Evolutionary conservation across 768 basidiomycete genomes (phyloP).

Genomic region (Tricholoma terreum): DNA sequence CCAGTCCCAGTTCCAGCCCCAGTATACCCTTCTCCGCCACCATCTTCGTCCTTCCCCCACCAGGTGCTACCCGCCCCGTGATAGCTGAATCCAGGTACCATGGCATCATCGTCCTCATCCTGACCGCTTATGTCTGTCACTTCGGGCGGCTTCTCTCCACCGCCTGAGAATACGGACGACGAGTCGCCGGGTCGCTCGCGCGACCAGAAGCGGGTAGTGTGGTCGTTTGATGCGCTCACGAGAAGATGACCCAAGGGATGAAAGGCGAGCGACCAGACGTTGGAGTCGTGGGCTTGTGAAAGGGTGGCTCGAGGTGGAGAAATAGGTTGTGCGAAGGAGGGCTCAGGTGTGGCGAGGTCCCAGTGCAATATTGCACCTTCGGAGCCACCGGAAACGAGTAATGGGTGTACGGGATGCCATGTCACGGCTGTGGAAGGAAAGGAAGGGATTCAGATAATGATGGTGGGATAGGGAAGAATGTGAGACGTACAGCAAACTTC

Average conservation of each 20-base stretch:
- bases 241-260: conserved; percentile 96
- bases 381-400: conserved; percentile 91
- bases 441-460: neutral
- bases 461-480: neutral
- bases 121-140: conserved; percentile 51
- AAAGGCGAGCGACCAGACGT: conserved; percentile 94
- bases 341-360: conserved; percentile 74
- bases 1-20: conserved; percentile 35
- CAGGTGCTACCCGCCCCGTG: conserved; percentile 26
- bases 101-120: conserved; percentile 72
- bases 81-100: conserved; percentile 73
- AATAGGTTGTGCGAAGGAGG: conserved; percentile 39
- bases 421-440: conserved; percentile 59
- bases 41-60: conserved; percentile 35
- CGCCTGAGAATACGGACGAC: conserved; percentile 71
- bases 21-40: conserved; percentile 40
- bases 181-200: conserved; percentile 86
- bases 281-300: conserved; percentile 96
- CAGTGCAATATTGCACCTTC: conserved; percentile 95
- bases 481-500: conserved; percentile 87
- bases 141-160: conserved; percentile 83
- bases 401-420: conserved; percentile 94
- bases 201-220: conserved; percentile 98
- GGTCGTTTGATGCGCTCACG: conserved; percentile 94
- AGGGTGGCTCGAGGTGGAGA: conserved; percentile 75